These are phyloP conservation scores for Coniochaeta hoffmannii DNA, from an alignment of 2,329 filamentous ascomycete species.

Conservation along the genomic window DNA sequence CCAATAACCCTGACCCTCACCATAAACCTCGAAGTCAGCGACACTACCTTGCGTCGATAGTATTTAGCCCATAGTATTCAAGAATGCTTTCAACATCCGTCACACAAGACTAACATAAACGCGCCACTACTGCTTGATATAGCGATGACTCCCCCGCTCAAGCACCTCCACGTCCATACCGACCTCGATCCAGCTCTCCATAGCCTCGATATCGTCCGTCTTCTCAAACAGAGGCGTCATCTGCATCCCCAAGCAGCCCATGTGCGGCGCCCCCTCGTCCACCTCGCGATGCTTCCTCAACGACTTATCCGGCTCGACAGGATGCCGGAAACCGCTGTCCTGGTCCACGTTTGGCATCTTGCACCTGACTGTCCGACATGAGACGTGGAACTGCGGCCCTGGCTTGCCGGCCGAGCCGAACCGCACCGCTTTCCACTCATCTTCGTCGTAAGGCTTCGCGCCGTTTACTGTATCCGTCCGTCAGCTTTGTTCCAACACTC, in stretches of 20 bases:
- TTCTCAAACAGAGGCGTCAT: conserved; percentile 47
- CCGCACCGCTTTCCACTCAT: conserved; percentile 57
- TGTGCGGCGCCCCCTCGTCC: conserved; percentile 49
- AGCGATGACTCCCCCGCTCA: conserved; percentile 36
- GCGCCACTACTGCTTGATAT: conserved; percentile 31
- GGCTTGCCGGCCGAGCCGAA: conserved; percentile 44
- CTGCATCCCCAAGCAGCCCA: conserved; percentile 59
- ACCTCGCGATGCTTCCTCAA: conserved; percentile 52
- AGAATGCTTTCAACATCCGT: no score
- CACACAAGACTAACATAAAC: no score
- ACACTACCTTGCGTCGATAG: no score
- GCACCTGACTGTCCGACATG: conserved; percentile 60
- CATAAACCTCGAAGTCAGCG: no score
- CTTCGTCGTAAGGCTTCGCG: conserved; percentile 53
- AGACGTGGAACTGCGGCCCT: conserved; percentile 40
- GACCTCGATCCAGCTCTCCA: conserved; percentile 42
- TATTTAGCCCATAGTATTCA: no score
- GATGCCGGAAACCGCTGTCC: conserved; percentile 47
- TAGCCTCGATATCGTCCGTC: conserved; percentile 15
- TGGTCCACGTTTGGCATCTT: conserved; percentile 66
- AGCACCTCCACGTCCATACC: conserved; percentile 48
- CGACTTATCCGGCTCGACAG: conserved; percentile 48
- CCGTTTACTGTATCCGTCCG: conserved; percentile 8
- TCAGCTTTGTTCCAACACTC: background rate
- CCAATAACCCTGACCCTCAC: no score